phyloP scores from a whole-genome alignment of 345 rosid genomes.

The Citrus sinensis region DVS_A1.0 CM039165.1:30308001-30308500 shows the following conservation, averaged over 20 bases:
- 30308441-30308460: constrained; percentile 75
- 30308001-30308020: no score
- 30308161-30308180: neutral
- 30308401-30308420: constrained; percentile 34
- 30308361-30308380: constrained; percentile 75
- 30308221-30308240: constrained; percentile 3
- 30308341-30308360: constrained; percentile 39
- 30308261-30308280: constrained; percentile 49
- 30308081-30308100: neutral
- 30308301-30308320: constrained; percentile 60
- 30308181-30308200: neutral
- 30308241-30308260: constrained; percentile 25
- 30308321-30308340: constrained; percentile 73
- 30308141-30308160: neutral
- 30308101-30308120: neutral
- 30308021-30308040: no score
- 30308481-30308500: constrained; percentile 44
- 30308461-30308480: constrained; percentile 51
- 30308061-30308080: neutral
- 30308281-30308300: constrained; percentile 74
- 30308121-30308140: neutral
- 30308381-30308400: constrained; percentile 89
- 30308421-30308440: constrained; percentile 28
- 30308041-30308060: neutral
- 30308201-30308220: neutral